Base-by-base conservation (phyloP, 2,329 filamentous ascomycete species). In the Cytospora schulzeri region DNA sequence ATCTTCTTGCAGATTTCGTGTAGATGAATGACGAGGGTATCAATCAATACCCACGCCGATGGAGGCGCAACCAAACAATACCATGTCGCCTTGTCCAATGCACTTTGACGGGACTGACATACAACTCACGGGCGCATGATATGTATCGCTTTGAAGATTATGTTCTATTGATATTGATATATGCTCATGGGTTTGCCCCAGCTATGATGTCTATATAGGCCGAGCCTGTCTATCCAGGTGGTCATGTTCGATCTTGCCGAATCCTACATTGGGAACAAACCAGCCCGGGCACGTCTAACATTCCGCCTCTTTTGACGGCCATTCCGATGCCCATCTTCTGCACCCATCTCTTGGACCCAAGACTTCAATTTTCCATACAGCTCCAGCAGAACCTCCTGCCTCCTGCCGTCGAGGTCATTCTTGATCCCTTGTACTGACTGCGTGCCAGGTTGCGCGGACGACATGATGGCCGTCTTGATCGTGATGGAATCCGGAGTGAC, bases 391-490 rank as follows among this genome's bases (percentile, higher is more conserved):
- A 53, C 28, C 57, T 48, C 66, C 33, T 22, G 51, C 22, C 6
- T 12, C 38, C 48, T n/a, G 71, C 73, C 19, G 24, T 38, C 51
- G 29, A 67, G 22, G n/a, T 59, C 54, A 6, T 69, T 65, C 22
- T 68, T 63, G 19, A 76, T 73, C 14, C 77, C 78, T 61, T 76
- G 76, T 2, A 73, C 74, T 4, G 75, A 73, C 58, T 79, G 76
- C 22, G 75, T 76, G 28, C 70, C 70, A 5, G 70, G 64, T 8
- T 73, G 70, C 14, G 70, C 72, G 15, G 70, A 70, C 11, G 68
- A 70, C 59, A 73, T 76, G 2, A 73, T 74, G 5, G 78, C 77
- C 4, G 74, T 76, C 62, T 75, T 78, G 28, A 81, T 75, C 0
- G 73, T 76, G 14, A 82, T 75, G 3, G 65, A 72, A 2, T 71